A percentile compares a stretch with the other conserved stretches of the same genome.
Conservation (phyloP, 495 filamentous ascomycete species). For the Hamigera avellanea region DNA sequence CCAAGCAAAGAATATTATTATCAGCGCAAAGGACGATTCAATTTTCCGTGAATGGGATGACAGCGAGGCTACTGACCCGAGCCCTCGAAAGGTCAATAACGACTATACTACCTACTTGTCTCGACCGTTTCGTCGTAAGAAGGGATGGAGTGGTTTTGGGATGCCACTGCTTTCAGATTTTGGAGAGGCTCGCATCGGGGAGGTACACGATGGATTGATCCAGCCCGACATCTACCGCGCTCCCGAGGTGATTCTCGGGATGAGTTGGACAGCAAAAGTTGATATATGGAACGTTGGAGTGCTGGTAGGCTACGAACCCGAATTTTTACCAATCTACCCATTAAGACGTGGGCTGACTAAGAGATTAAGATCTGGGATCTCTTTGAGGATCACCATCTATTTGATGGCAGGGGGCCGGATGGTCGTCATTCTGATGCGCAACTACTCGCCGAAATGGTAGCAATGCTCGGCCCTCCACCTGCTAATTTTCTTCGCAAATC, state of each 20-base stretch:
- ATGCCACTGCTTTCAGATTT: conserved; percentile 15
- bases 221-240: conserved; percentile 24
- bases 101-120: conserved; percentile 8
- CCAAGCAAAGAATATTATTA: no score
- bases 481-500: conserved; percentile 10
- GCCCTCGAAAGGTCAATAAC: conserved; percentile 3
- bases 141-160: conserved; percentile 7
- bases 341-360: no score
- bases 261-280: conserved; percentile 21
- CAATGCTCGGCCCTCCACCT: conserved; percentile 18
- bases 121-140: conserved; percentile 4
- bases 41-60: no score
- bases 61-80: no score
- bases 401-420: conserved; percentile 1
- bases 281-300: conserved; percentile 32
- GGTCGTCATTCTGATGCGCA: conserved; percentile 3
- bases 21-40: no score
- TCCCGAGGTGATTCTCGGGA: conserved; percentile 27
- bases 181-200: conserved; percentile 14
- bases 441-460: conserved; percentile 24
- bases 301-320: conserved; percentile 21
- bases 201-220: conserved; percentile 13
- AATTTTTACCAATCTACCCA: no score
- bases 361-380: conserved; percentile 25
- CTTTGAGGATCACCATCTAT: conserved; percentile 11